Base-by-base conservation (phyloP, 345 rosid species). In the Lepidium aucheri region DNA sequence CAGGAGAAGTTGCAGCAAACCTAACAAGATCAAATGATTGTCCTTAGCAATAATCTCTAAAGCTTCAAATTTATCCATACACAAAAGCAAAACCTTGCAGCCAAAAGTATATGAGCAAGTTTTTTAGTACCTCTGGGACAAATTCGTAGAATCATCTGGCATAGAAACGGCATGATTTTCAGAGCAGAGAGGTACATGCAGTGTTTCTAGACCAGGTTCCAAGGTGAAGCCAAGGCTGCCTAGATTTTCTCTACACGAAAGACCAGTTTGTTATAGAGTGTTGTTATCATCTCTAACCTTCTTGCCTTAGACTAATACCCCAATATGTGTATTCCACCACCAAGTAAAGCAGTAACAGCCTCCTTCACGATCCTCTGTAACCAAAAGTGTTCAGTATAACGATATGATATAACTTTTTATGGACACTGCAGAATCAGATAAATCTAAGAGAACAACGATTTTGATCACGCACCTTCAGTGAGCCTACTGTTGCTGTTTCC, bases 261-360 rank as follows among this genome's bases (percentile, higher is more conserved):
- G 78, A 64, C 99, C 97, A 62, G 87, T 76, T 76, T 91, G 96
- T 6, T 65, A 80, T 61, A 95, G 70, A 57, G 94, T 87, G 69
- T 85, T 80, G 69, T 47, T 83, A 72, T 91, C 97, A 76, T 95
- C 97, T 74, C 90, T 80, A 63, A 95, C 80, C 75, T 89, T 95
- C 85, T 87, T 95, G 70, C 99, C 99, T 51, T 82, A 88, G 59
- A 83, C 81, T 69, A 89, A 78, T 28, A 95, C 80, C 45, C 97
- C 97, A 38, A 95, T 85, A 51, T 65, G 87, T 65, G 87, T 65
- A 89, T 76, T 63, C 90, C 87, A 56, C 84, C 84, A 67, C 90
- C 89, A 14, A 95, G 86, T 65, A 87, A 82, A 74, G 95, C 82
- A 55, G 76, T 82, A 63, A 95, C 85, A 13, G 95, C 84, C 71